Base-by-base conservation (phyloP, 805 yeast species). In the Ogataea trehaloabstinens region DNA sequence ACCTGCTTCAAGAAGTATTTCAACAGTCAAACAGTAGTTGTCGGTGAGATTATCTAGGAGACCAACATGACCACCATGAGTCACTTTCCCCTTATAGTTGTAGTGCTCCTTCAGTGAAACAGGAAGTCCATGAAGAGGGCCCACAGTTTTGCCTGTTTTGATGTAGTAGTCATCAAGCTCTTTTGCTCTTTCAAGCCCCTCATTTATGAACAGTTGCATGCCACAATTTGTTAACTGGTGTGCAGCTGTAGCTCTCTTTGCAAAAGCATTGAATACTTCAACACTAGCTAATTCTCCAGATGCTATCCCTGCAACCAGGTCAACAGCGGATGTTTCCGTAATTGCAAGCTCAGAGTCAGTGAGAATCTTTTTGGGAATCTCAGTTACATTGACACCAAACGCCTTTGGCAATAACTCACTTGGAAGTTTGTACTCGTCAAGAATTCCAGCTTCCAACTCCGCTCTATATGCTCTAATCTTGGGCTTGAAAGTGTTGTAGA, bases 51-150 rank as follows among this genome's bases (percentile, higher is more conserved):
- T 62, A 42, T 66, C 68, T 20, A 71, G 53, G 29, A 49, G 44
- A 13, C 62, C 53, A 24, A 76, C 72, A 49, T 69, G 73, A 4
- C 79, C 77, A 18, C 71, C 72, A 38, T 74, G 73, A 1, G 81
- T 71, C 49, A 74, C 72, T 39, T 64, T 71, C 28, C 80, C 82
- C 31, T 59, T 65, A 40, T 68, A 68, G 35, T 64, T 60, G 48
- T 66, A 70, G 32, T 80, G 79, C 48, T 80, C 86, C 54, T 80
- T 80, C 38, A 80, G 57, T 2, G 85, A 76, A 35, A 80, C 62
- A 4, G 85, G 85, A 46, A 80, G 57, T 2, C 86, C 85, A 30
- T 82, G 84, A 38, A 80, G 63, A 1, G 82, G 80, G 32, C 80
- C 80, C 19, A 74, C 57, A 0, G 76, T 62, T 35, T 70, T 59